Evolutionary conservation across 768 basidiomycete species (phyloP).

Genomic region (Suillus subaureus): DNA sequence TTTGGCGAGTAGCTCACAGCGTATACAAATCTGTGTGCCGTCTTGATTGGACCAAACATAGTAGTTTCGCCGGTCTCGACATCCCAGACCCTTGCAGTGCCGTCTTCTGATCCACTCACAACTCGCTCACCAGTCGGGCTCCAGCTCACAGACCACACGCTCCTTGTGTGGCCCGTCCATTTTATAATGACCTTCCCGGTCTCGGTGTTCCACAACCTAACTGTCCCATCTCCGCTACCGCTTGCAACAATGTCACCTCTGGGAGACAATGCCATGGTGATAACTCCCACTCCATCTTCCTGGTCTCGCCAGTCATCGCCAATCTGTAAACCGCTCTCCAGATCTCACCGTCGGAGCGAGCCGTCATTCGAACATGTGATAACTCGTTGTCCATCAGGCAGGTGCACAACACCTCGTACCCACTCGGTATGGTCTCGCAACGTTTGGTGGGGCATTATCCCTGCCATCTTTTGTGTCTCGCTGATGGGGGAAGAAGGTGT

Average conservation of each 20-base stretch:
- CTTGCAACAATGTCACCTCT: background rate
- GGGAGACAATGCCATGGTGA: background rate
- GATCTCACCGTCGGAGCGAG: background rate
- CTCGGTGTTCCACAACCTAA: background rate
- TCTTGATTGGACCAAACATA: background rate
- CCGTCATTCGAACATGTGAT: slow-evolving; percentile 1
- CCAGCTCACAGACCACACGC: background rate
- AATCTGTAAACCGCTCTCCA: background rate
- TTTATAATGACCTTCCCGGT: background rate
- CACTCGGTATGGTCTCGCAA: background rate
- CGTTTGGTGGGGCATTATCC: background rate
- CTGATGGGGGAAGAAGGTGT: background rate
- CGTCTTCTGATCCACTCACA: background rate
- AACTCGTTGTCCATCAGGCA: background rate
- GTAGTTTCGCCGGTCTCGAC: background rate
- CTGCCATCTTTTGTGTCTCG: background rate
- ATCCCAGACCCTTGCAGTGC: background rate
- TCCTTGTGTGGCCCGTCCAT: background rate
- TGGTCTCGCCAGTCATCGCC: background rate
- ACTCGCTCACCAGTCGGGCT: background rate
- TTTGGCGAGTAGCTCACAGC: background rate
- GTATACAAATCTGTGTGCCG: background rate
- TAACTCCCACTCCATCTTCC: background rate
- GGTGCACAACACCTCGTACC: background rate
- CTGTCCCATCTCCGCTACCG: background rate